A percentile compares a stretch with the other conserved stretches of the same genome.
Evolutionary conservation across 805 yeast genomes (phyloP).

Genomic region (Candida silvicultrix): DNA sequence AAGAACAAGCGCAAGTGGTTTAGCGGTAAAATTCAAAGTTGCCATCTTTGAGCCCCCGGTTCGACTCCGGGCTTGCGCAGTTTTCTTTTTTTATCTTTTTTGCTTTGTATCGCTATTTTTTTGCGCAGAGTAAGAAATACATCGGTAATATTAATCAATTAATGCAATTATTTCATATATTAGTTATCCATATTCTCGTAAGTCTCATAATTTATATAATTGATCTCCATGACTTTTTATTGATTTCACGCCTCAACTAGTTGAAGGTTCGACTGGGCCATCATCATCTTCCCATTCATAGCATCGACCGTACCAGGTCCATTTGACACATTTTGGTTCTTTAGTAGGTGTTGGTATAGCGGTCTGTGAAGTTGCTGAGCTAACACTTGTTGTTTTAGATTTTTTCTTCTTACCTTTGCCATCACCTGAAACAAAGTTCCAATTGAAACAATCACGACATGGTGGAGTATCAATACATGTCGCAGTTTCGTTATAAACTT

Average conservation of each 20-base stretch:
- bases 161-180: background rate
- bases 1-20: slow-evolving; percentile 30
- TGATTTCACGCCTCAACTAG: too few relatives aligned
- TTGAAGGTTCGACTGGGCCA: background rate
- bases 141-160: too few relatives aligned
- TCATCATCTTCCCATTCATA: slow-evolving; percentile 23
- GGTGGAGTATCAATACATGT: slow-evolving; percentile 69
- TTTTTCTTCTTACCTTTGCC: slow-evolving; percentile 6
- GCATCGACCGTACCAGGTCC: slow-evolving; percentile 58
- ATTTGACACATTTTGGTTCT: slow-evolving; percentile 22
- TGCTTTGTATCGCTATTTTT: too few relatives aligned
- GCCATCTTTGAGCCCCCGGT: slow-evolving; percentile 57
- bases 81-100: too few relatives aligned
- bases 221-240: too few relatives aligned
- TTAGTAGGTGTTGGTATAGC: slow-evolving; percentile 12
- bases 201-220: too few relatives aligned
- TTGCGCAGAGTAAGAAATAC: too few relatives aligned
- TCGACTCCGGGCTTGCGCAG: slow-evolving; percentile 44
- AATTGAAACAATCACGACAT: slow-evolving; percentile 84
- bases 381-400: background rate
- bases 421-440: slow-evolving; percentile 62
- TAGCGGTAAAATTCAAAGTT: slow-evolving; percentile 52
- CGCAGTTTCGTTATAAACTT: slow-evolving; percentile 72
- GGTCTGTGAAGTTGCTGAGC: background rate
- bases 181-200: too few relatives aligned